Conservation (phyloP, 148 eudicot genomes). For the Camellia granthamiana region DNA sequence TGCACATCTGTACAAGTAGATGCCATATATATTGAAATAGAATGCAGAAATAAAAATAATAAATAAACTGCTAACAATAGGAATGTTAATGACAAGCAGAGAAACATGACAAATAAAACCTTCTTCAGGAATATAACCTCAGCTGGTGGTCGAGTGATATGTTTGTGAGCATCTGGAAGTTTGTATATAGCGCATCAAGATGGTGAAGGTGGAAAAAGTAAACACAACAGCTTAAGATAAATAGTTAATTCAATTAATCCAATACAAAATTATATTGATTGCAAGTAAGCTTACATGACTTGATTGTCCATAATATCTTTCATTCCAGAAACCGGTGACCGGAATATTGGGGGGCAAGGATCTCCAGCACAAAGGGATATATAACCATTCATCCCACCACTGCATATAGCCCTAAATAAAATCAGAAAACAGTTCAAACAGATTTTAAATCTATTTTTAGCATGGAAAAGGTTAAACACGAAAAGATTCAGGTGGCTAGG, state of each 20-base stretch:
- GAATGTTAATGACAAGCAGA: neutral
- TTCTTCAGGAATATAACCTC: slow-evolving; percentile 72
- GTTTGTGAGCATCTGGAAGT: slow-evolving; percentile 85
- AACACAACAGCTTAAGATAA: neutral
- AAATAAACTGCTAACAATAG: neutral
- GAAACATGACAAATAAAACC: slow-evolving; percentile 31
- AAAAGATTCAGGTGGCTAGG: neutral
- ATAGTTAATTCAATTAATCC: neutral
- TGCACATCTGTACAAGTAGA: no score
- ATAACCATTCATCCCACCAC: slow-evolving; percentile 97
- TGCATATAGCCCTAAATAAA: slow-evolving; percentile 37
- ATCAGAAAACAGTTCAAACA: no score
- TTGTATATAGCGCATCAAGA: slow-evolving; percentile 15
- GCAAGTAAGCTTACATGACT: slow-evolving; percentile 60
- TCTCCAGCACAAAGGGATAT: slow-evolving; percentile 87
- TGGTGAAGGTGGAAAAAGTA: slow-evolving; percentile 7
- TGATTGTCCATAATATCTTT: slow-evolving; percentile 51
- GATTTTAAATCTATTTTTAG: neutral
- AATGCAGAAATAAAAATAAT: neutral
- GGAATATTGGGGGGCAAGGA: slow-evolving; percentile 87
- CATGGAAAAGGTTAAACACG: neutral
- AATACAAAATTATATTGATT: neutral
- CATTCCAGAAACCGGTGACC: slow-evolving; percentile 59
- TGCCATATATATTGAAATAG: no score
- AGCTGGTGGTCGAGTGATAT: slow-evolving; percentile 62